Base-by-base conservation (phyloP, 1,284 basidiomycete genomes). In the Polyporus tsugae region DNA sequence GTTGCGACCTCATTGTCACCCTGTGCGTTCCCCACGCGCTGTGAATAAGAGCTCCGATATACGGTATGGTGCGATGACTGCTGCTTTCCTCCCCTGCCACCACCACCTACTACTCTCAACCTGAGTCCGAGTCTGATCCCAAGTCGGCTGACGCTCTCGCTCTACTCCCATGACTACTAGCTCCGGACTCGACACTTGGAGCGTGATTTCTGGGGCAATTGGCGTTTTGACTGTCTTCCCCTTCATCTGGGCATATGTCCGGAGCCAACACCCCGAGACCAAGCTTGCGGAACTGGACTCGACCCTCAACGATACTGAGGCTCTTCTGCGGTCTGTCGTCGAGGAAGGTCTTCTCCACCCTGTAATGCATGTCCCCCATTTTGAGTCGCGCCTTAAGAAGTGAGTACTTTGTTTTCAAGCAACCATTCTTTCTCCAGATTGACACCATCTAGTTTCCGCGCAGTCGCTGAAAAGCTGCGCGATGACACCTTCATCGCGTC, bases 341-440 rank as follows among this genome's bases (percentile, higher is more conserved):
- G 60, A 61, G n/a, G 42, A 61, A 15, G 60, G 60, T 4, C 19
- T 64, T 35, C 63, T 49, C 6, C 44, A 38, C 25, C 63, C 55
- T 17, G 44, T 59, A 72, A 73, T 73, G 65, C 77, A 77, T 13
- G 74, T 76, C 2, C 78, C 68, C 19, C 72, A 61, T 15, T 75
- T 64, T 4, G 60, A 61, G 29, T 29, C 25, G 17, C 25, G n/a
- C n/a, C 15, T 61, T 6, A 15, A 13, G 6, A 11, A 17, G 59
- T 60, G n/a, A 33, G 53, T 36, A 11, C 13, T 35, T 1, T 57
- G 19, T 29, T n/a, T 17, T 4, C 15, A 29, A 17, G 13, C 13
- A 6, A 29, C 15, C 42, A 3, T 3, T 29, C n/a, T 55, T 11
- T 25, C 29, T 25, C 17, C 53, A 0, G 6, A 46, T 7, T 52